Conservation (phyloP, 495 filamentous ascomycete species). For the Aspergillus egyptiacus region DNA sequence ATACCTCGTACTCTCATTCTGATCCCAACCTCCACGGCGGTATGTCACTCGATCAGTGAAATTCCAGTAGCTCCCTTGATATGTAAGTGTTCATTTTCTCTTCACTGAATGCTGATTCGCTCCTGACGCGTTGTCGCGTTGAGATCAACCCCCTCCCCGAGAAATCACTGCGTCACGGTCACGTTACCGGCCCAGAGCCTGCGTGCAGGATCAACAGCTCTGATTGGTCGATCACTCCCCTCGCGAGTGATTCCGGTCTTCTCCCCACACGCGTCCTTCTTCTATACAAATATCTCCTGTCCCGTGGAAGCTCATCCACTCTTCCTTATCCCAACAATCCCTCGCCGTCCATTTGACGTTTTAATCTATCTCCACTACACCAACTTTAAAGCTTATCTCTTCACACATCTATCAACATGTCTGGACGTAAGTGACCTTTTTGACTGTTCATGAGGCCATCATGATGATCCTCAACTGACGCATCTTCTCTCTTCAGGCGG, state of each 20-base stretch:
- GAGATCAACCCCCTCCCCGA: constrained; percentile 26
- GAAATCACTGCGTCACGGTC: constrained; percentile 25
- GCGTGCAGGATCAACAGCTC: constrained; percentile 24
- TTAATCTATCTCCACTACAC: constrained; percentile 29
- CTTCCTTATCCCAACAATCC: constrained; percentile 41
- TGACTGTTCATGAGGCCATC: background rate
- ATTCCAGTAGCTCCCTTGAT: constrained; percentile 9
- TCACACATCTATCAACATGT: constrained; percentile 47
- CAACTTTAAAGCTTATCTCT: constrained; percentile 16
- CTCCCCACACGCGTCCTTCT: constrained; percentile 24
- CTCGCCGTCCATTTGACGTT: constrained; percentile 35
- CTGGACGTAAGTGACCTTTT: constrained; percentile 56
- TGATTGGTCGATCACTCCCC: constrained; percentile 38
- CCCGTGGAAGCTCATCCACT: constrained; percentile 24
- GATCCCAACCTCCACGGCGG: constrained; percentile 32
- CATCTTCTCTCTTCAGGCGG: constrained; percentile 54
- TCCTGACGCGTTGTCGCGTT: constrained; percentile 18
- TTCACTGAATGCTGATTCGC: constrained; percentile 19
- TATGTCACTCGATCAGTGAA: constrained; percentile 15
- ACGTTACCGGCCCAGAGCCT: constrained; percentile 29
- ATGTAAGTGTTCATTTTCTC: constrained; percentile 16
- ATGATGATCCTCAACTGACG: constrained; percentile 29
- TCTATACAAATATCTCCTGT: constrained; percentile 46
- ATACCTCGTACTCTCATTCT: constrained; percentile 28
- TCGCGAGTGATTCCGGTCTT: constrained; percentile 40